Conservation (phyloP, 31 red algal species). For the Bonnemaisonia californica region DNA sequence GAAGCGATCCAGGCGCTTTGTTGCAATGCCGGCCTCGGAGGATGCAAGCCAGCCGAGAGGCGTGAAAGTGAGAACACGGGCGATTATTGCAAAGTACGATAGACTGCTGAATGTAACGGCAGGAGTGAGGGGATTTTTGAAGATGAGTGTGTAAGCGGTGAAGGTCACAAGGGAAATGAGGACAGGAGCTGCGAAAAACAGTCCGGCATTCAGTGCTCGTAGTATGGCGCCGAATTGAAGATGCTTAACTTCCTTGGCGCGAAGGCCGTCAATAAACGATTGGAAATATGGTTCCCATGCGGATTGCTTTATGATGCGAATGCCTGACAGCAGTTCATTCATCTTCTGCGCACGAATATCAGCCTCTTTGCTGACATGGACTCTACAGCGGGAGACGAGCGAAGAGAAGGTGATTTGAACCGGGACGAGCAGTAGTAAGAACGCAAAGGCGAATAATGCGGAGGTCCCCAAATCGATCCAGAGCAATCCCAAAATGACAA, state of each 20-base stretch:
- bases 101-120: conserved; percentile 69
- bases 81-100: conserved; percentile 64
- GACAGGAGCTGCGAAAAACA: conserved; percentile 48
- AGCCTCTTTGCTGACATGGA: conserved; percentile 18
- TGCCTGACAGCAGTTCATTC: conserved; percentile 41
- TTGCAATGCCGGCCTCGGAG: conserved; percentile 49
- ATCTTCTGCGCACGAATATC: conserved; percentile 52
- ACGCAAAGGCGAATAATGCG: conserved; percentile 23
- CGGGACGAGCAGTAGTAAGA: conserved; percentile 43
- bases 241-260: conserved; percentile 20
- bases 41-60: conserved; percentile 52
- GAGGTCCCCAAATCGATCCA: conserved; percentile 41
- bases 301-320: conserved; percentile 55
- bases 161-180: conserved; percentile 48
- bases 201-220: conserved; percentile 43
- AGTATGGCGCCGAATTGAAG: conserved; percentile 30
- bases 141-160: conserved; percentile 22
- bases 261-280: conserved; percentile 8
- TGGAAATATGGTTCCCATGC: conserved; percentile 53
- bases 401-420: conserved; percentile 28
- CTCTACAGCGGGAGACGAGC: conserved; percentile 4
- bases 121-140: conserved; percentile 53
- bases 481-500: background rate
- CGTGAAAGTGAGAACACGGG: conserved; percentile 65
- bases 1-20: conserved; percentile 35